phyloP scores from a whole-genome alignment of 2,329 filamentous ascomycete species.

The Neonectria hederae region DNA sequence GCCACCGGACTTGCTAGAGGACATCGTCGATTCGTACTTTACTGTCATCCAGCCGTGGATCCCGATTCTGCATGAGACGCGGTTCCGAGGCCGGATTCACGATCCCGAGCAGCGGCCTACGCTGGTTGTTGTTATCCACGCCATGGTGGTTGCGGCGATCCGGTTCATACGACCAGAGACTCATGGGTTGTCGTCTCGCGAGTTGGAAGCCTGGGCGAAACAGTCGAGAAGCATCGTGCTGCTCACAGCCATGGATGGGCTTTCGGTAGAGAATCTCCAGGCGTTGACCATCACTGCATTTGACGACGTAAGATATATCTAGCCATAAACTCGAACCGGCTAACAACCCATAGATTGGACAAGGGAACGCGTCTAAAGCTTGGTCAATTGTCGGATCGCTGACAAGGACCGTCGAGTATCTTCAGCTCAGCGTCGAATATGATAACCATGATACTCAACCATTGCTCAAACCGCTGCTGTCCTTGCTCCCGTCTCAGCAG shows the following conservation, averaged over 20 bases:
- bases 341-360: neutral
- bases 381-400: constrained; percentile 44
- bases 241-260: constrained; percentile 33
- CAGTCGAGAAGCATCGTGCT: constrained; percentile 33
- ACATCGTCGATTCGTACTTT: constrained; percentile 36
- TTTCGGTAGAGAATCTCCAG: constrained; percentile 37
- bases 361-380: constrained; percentile 35
- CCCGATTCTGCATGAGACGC: constrained; percentile 34
- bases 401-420: constrained; percentile 43
- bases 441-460: constrained; percentile 26
- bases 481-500: constrained; percentile 5
- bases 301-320: constrained; percentile 24
- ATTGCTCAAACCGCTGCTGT: constrained; percentile 8
- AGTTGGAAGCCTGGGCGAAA: constrained; percentile 25
- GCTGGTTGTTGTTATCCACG: constrained; percentile 27
- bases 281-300: constrained; percentile 37
- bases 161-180: constrained; percentile 25
- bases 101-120: constrained; percentile 30
- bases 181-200: neutral
- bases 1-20: constrained; percentile 30
- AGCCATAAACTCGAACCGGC: too few relatives aligned
- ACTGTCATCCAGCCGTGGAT: constrained; percentile 36
- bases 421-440: constrained; percentile 42
- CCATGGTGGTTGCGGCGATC: constrained; percentile 35
- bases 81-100: constrained; percentile 32